A percentile compares a stretch with the other conserved stretches of the same genome.
These are phyloP conservation scores for Orbilia blumenaviensis DNA, from an alignment of 2,329 filamentous ascomycete species.

Conservation along the genomic window DNA sequence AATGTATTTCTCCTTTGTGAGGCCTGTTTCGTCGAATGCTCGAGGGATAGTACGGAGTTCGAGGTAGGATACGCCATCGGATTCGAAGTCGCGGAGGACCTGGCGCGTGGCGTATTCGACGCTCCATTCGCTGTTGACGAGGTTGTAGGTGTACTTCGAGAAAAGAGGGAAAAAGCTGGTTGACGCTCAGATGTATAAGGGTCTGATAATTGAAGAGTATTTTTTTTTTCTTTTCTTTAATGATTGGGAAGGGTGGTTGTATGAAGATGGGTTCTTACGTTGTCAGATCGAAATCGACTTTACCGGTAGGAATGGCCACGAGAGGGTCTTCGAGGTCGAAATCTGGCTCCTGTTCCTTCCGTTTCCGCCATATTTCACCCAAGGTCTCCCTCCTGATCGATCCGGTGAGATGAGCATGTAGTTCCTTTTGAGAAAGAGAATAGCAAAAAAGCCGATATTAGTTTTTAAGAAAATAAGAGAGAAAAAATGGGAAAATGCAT, in stretches of 20 bases:
- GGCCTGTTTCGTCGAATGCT: slow-evolving; percentile 65
- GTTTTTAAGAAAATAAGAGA: slow-evolving; percentile 49
- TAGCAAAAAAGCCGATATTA: slow-evolving; percentile 40
- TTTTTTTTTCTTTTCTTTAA: not conserved
- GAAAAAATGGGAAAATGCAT: too few relatives aligned
- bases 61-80: slow-evolving; percentile 78
- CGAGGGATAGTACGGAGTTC: slow-evolving; percentile 84
- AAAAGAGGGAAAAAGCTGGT: slow-evolving; percentile 76
- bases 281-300: slow-evolving; percentile 75
- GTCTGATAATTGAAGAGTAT: slow-evolving; percentile 5
- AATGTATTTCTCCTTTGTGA: slow-evolving; percentile 74
- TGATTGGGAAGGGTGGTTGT: slow-evolving; percentile 9
- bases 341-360: slow-evolving; percentile 65
- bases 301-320: slow-evolving; percentile 73
- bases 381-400: slow-evolving; percentile 78
- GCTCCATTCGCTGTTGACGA: slow-evolving; percentile 72
- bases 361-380: slow-evolving; percentile 76
- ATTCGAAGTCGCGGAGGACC: slow-evolving; percentile 73
- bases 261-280: slow-evolving; percentile 66
- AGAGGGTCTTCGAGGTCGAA: slow-evolving; percentile 74
- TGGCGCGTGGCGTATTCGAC: slow-evolving; percentile 71
- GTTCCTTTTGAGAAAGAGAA: slow-evolving; percentile 63
- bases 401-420: slow-evolving; percentile 82
- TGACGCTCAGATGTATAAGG: slow-evolving; percentile 25
- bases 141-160: slow-evolving; percentile 79